Percentiles rank a stretch among this genome's conserved stretches.
Evolutionary conservation across 441 rosid genomes (phyloP).

Genomic region (Cnidoscolus chayamansa): DNA sequence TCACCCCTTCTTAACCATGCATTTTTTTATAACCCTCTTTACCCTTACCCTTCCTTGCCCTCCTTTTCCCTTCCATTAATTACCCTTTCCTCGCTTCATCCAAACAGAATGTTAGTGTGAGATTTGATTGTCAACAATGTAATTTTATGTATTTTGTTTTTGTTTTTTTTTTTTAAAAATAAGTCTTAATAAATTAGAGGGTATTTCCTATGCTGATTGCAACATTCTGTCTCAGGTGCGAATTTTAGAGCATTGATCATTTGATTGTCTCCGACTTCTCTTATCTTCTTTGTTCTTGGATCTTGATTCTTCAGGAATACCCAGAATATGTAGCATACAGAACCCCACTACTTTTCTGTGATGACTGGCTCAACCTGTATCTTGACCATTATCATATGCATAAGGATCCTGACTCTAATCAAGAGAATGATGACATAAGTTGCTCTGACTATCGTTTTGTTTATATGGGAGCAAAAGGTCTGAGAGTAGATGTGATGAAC

Average conservation of each 20-base stretch:
- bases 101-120: background rate
- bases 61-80: too few relatives aligned
- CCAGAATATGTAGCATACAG: conserved; percentile 70
- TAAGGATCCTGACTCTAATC: conserved; percentile 42
- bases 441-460: conserved; percentile 96
- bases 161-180: background rate
- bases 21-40: too few relatives aligned
- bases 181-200: background rate
- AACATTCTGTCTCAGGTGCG: conserved; percentile 3
- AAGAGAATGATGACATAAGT: conserved; percentile 56
- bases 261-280: conserved; percentile 15
- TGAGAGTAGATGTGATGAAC: conserved; percentile 25
- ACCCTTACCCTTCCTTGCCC: too few relatives aligned
- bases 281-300: conserved; percentile 24
- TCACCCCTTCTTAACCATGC: too few relatives aligned
- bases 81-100: too few relatives aligned
- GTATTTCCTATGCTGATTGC: background rate
- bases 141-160: background rate
- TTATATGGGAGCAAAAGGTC: conserved; percentile 96
- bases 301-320: conserved; percentile 69
- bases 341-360: conserved; percentile 60
- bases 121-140: background rate
- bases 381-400: conserved; percentile 73
- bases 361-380: conserved; percentile 94
- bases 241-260: conserved; percentile 10